Evolutionary conservation across 1,139 yeast genomes (phyloP).

Genomic region (Pneumocystis wakefieldiae): DNA sequence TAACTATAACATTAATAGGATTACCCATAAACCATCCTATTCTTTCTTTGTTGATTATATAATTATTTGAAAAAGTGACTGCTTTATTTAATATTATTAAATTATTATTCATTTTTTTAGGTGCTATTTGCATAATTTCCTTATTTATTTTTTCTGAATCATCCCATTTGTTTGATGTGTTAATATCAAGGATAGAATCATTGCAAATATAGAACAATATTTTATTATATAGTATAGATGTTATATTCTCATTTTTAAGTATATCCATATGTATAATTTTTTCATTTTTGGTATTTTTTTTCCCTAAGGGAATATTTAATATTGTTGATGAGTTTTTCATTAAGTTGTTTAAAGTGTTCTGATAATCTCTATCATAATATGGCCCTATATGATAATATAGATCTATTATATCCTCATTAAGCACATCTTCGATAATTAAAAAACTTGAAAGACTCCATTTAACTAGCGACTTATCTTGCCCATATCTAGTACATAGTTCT

Average conservation of each 20-base stretch:
- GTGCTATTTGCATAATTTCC: neutral
- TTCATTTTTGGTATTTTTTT: conserved; percentile 14
- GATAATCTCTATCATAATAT: conserved; percentile 27
- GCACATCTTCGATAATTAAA: conserved; percentile 17
- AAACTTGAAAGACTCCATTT: conserved; percentile 6
- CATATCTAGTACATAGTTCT: conserved; percentile 1
- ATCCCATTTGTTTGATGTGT: neutral
- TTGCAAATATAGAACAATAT: conserved; percentile 9
- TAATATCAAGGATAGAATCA: conserved; percentile 2
- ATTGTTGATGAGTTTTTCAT: conserved; percentile 19
- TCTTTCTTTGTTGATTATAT: neutral
- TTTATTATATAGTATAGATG: conserved; percentile 13
- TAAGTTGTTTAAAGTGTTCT: conserved; percentile 26
- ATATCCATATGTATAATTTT: conserved; percentile 16
- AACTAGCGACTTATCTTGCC: neutral
- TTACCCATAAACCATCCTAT: conserved; percentile 14
- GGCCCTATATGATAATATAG: conserved; percentile 28
- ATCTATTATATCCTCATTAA: conserved; percentile 26
- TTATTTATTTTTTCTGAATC: neutral
- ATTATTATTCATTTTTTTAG: neutral
- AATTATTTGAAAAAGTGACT: neutral
- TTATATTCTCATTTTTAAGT: conserved; percentile 13
- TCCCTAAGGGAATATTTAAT: conserved; percentile 21
- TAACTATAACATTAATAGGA: conserved; percentile 15
- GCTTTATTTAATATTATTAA: neutral